Evolutionary conservation across 2,329 filamentous ascomycete genomes (phyloP), one percentile per base, ranked within the genome.

Genomic region (Sporothrix mexicana): DNA sequence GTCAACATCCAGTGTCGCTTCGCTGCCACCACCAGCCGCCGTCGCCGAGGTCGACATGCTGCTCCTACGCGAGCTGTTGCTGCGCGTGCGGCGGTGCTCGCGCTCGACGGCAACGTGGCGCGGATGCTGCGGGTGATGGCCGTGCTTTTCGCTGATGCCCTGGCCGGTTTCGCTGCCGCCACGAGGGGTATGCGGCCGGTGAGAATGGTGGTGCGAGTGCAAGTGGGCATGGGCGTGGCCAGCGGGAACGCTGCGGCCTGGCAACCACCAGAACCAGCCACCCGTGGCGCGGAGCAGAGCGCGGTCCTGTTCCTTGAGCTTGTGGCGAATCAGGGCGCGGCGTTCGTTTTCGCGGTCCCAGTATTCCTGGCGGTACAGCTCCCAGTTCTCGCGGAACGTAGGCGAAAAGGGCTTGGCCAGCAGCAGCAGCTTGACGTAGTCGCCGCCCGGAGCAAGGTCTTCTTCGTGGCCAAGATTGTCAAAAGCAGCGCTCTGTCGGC

Each of bases 321-420:
- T 92, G 59, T 86, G 79, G 57, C 93, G 88, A 30, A 98, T 84
- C 73, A 92, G 83, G 2, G 91, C 88, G 13, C 96, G 90, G 1
- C 95, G 91, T 80, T 97, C 94, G 79, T 99, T 99, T 81, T 99
- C 96, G 74, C 91, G 91, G 77, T 98, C 95, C 96, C 96, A 99
- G 82, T 98, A 99, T 74, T 98, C 95, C 47, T 92, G 91, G 70
- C 96, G 88, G 82, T 97, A 99, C 17, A 95, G 86, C 79, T 99
- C 96, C 96, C 96, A 99, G 76, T 97, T 97, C 80, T 98, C 95
- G 23, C 96, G 88, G 79, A 99, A 99, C 64, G 93, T 94, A 0
- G 96, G 92, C 6, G 93, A 97, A 79, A 99, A 99, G 0, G 95
- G 94, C 80, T 99, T 99, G 0, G 96, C 94, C 12, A 98, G 88